phyloP scores from a whole-genome alignment of 495 filamentous ascomycete genomes.

The Thozetella sp. region DNA sequence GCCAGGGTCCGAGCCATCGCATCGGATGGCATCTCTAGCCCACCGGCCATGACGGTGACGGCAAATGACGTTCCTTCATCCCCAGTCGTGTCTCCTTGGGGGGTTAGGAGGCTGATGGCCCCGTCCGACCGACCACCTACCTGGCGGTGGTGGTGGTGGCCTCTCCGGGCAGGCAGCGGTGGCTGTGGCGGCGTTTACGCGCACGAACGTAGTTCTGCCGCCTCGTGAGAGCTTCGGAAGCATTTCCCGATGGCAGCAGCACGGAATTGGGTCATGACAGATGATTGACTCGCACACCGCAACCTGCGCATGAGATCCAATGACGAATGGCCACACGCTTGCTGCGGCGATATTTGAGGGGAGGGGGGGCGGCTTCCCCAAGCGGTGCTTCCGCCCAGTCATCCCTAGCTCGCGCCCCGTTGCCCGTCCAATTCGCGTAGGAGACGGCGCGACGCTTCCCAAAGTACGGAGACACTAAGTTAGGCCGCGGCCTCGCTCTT shows the following conservation, averaged over 20 bases:
- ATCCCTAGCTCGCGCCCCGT: background rate
- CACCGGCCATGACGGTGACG: too few species aligned
- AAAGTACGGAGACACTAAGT: background rate
- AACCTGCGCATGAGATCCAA: background rate
- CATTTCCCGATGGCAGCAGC: background rate
- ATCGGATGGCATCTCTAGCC: too few species aligned
- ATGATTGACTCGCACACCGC: background rate
- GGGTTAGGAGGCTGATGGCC: too few species aligned
- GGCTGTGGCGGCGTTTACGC: too few species aligned
- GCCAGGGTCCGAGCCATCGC: too few species aligned
- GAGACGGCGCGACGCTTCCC: background rate
- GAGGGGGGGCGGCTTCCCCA: background rate
- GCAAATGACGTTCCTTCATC: too few species aligned
- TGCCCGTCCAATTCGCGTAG: background rate
- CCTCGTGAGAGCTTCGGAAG: background rate
- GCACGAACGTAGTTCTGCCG: too few species aligned
- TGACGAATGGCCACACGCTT: background rate
- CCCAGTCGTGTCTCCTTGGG: too few species aligned
- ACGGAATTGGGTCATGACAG: background rate
- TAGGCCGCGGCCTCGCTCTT: slow-evolving; percentile 9
- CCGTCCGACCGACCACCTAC: too few species aligned
- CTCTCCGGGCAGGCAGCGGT: too few species aligned
- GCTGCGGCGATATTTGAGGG: too few species aligned
- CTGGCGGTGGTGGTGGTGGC: too few species aligned
- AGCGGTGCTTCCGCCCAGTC: background rate